Evolutionary conservation across 2,329 filamentous ascomycete species (phyloP).

Genomic region (Alternaria conjuncta): DNA sequence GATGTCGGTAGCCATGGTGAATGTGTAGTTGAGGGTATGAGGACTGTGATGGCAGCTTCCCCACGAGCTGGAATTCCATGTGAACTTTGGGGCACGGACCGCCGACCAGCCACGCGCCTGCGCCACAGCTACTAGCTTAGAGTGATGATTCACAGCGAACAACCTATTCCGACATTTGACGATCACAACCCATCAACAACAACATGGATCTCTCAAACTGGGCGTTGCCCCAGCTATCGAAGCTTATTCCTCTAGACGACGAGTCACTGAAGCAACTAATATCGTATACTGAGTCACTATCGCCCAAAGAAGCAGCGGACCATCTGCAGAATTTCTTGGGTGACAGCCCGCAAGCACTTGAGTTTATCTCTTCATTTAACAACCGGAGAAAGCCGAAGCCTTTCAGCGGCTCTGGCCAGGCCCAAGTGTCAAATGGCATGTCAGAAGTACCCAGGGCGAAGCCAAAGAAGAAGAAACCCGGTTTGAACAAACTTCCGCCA

Average conservation of each 20-base stretch:
- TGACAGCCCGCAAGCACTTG: constrained; percentile 76
- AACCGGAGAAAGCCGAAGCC: constrained; percentile 59
- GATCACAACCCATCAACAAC: constrained; percentile 4
- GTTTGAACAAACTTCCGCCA: constrained; percentile 49
- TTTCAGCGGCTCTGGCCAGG: constrained; percentile 21
- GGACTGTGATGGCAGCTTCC: constrained; percentile 28
- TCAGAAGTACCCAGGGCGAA: constrained; percentile 45
- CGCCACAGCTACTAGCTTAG: constrained; percentile 24
- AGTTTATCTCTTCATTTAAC: constrained; percentile 79
- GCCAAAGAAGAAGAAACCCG: constrained; percentile 51
- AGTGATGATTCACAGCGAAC: constrained; percentile 28
- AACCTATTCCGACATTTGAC: constrained; percentile 1
- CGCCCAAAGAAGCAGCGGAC: constrained; percentile 77
- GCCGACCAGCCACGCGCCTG: constrained; percentile 11
- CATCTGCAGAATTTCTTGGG: constrained; percentile 90
- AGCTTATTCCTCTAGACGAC: constrained; percentile 83
- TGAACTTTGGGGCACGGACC: constrained; percentile 10
- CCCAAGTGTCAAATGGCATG: constrained; percentile 23
- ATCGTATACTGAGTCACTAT: constrained; percentile 78
- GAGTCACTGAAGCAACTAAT: constrained; percentile 84
- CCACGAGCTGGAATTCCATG: constrained; percentile 5
- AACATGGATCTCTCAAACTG: constrained; percentile 56
- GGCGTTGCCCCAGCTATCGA: constrained; percentile 74
- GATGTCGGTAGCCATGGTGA: constrained; percentile 66
- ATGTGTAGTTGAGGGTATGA: constrained; percentile 17